A percentile compares a stretch with the other conserved stretches of the same genome.
These are phyloP conservation scores for Abortiporus biennis DNA, from an alignment of 1,284 basidiomycete genomes.

Conservation along the genomic window DNA sequence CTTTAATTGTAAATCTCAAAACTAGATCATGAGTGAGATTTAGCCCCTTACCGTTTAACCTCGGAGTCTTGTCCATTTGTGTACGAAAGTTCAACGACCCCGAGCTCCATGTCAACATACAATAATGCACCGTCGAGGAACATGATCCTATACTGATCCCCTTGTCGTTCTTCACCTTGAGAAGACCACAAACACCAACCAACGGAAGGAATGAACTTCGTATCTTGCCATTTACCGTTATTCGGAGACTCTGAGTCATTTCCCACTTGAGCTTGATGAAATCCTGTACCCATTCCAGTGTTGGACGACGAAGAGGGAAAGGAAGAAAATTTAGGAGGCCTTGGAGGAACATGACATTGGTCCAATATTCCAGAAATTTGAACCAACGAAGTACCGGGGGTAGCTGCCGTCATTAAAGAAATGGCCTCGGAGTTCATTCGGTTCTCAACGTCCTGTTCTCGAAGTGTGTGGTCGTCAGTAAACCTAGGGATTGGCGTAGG, in stretches of 20 bases:
- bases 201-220: neutral
- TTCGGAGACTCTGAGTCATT: neutral
- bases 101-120: neutral
- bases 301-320: neutral
- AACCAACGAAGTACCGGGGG: neutral
- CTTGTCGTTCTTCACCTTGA: neutral
- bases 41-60: too few relatives aligned
- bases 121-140: constrained; percentile 2
- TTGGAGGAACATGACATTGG: neutral
- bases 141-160: neutral
- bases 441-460: neutral
- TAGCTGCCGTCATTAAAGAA: neutral
- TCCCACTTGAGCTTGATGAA: too few relatives aligned
- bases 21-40: too few relatives aligned
- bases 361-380: neutral
- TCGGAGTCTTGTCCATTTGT: neutral
- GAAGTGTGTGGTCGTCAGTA: too few relatives aligned
- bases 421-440: neutral
- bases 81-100: neutral
- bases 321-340: neutral
- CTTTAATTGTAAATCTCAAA: too few relatives aligned
- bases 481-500: neutral
- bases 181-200: neutral
- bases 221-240: neutral
- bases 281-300: too few relatives aligned